Evolutionary conservation across 2,329 filamentous ascomycete genomes (phyloP), one percentile per base, ranked within the genome.

Genomic region (Sporothrix inflata): DNA sequence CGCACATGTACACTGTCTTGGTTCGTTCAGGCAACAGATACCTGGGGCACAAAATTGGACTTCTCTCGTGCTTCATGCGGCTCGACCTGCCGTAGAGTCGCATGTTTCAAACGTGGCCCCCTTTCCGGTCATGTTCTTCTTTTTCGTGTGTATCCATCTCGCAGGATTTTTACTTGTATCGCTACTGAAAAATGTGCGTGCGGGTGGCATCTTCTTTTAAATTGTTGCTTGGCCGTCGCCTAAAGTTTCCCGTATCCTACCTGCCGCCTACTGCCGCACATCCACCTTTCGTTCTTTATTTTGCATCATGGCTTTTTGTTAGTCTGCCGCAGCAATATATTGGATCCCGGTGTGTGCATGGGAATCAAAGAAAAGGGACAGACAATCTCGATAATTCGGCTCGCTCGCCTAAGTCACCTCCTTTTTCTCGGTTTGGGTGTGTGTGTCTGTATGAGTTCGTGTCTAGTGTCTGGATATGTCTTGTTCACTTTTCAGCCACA

Each of bases 41-140:
- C 57, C 9, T 5, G 5, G 11, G 34, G 34, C 19, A 21, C 12
- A 61, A 34, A 2, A 27, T 12, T 55, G 8, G 14, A 34, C 27
- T n/a, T 19, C 34, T 19, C 7, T 61, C n/a, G 11, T 11, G 11
- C n/a, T 24, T 53, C 12, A 19, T 53, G 51, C 67, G 67, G 67
- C 49, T 57, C 34, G 11, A 45, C 34, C 30, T 57, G 49, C 67
- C 67, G 38, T 19, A 27, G n/a, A 69, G 19, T 55, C 21, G 5
- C 49, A 69, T 45, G 51, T 69, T 55, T 69, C 24, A 69, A 69
- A 57, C 67, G 21, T 42, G 60, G 34, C 14, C 38, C 42, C n/a
- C 60, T 6, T 63, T n/a, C n/a, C 30, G 60, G 60, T 38, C 19
- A 21, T n/a, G 57, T 51, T 9, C 3, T 27, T n/a, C 51, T 5